Percentiles rank a stretch among this genome's conserved stretches.
These are phyloP conservation scores for Mariannaea sp. DNA, from an alignment of 2,329 filamentous ascomycete species.

Conservation along the genomic window DNA sequence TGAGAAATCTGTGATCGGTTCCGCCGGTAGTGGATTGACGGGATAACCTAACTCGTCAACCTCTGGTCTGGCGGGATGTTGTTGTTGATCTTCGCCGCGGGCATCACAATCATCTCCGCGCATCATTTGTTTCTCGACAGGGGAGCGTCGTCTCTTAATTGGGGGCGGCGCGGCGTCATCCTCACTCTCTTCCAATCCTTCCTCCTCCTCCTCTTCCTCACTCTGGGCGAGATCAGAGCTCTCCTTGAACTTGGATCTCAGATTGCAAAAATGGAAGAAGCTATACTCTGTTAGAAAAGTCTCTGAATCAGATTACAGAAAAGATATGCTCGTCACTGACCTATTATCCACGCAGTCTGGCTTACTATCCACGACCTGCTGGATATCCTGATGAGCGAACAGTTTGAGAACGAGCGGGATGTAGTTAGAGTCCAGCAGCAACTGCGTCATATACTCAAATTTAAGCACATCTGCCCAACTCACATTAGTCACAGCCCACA, in stretches of 20 bases:
- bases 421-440: conserved; percentile 94
- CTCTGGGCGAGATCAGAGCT: conserved; percentile 45
- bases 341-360: conserved; percentile 82
- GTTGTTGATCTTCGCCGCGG: conserved; percentile 42
- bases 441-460: conserved; percentile 92
- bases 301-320: neutral
- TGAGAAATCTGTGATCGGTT: conserved; percentile 87
- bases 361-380: conserved; percentile 84
- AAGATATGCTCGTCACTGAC: conserved; percentile 50
- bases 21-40: conserved; percentile 67
- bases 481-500: neutral
- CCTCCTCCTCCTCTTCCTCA: conserved; percentile 37
- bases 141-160: conserved; percentile 65
- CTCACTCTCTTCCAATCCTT: conserved; percentile 57
- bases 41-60: conserved; percentile 91
- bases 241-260: conserved; percentile 60
- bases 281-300: conserved; percentile 49
- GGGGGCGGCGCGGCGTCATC: conserved; percentile 86
- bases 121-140: conserved; percentile 43
- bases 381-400: conserved; percentile 92
- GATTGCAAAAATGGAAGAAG: conserved; percentile 90
- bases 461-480: conserved; percentile 76
- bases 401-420: conserved; percentile 90
- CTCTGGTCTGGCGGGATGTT: conserved; percentile 54
- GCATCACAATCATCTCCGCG: conserved; percentile 34